Evolutionary conservation across 2,329 filamentous ascomycete species (phyloP), one percentile per base, ranked within the genome.

Genomic region (Xylariaceae sp.): DNA sequence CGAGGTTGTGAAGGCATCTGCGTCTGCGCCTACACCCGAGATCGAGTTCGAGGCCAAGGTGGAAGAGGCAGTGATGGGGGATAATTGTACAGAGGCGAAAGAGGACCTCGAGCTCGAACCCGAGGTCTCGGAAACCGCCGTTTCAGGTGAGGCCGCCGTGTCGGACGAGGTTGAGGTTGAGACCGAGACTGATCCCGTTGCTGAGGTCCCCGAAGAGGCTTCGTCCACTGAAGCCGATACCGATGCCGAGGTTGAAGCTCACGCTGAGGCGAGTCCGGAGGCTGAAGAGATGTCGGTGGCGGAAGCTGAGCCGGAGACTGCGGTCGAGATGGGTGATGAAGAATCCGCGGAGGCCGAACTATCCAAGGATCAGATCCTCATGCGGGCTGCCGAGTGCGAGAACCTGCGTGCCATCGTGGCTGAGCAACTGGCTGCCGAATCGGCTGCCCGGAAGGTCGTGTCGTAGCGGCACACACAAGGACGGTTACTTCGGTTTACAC

Each of bases 1-100:
- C 7, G 54, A 59, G 2, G 37, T 43, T n/a, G 20, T 52, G 37
- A 37, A 43, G 2, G 44, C 58, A 12, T 21, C 40, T 18, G 21
- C 41, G 7, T 44, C 40, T 14, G 23, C 43, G 12, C 18, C 44
- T 19, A 19, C 29, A 4, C 12, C 44, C 2, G 44, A 19, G 5
- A 21, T 29, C 21, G 44, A 32, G 14, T 9, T 46, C 20, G 44
- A 46, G 23, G 23, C 18, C 7, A 16, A 29, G 20, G 20, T 44
- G 14, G 20, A 44, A 20, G 43, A 46, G 44, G 21, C n/a, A 29
- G 32, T 37, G 26, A 37, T 3, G 14, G 9, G 32, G 14, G 32
- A 3, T 37, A n/a, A n/a, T 14, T 16, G 9, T 37, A 10, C 7
- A 10, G 32, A 37, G 32, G 32, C 3, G 32, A 37, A 37, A 10